Evolutionary conservation across 2,329 filamentous ascomycete species (phyloP).

Genomic region (Keithomyces neogunnii): DNA sequence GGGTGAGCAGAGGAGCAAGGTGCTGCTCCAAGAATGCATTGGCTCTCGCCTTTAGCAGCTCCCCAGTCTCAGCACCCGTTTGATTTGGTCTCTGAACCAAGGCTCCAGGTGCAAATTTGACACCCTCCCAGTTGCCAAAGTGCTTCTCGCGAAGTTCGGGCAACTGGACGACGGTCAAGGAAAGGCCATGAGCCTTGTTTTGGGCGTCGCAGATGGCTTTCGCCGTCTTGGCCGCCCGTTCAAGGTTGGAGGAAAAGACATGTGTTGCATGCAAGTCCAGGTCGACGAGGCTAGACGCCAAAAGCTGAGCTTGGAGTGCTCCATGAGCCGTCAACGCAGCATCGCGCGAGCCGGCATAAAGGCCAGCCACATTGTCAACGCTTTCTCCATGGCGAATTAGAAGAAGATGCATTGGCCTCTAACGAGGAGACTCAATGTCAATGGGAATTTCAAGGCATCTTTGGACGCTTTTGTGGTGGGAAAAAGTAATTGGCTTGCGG

Average conservation of each 20-base stretch:
- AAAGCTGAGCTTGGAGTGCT: conserved; percentile 63
- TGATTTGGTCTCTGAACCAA: conserved; percentile 19
- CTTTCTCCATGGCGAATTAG: conserved; percentile 85
- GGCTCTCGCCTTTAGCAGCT: conserved; percentile 56
- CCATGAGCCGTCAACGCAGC: conserved; percentile 77
- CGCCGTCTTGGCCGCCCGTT: conserved; percentile 65
- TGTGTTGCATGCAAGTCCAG: conserved; percentile 36
- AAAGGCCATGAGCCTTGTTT: conserved; percentile 12
- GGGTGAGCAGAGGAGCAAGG: conserved; percentile 43
- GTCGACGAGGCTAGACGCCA: conserved; percentile 54
- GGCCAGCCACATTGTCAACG: conserved; percentile 74
- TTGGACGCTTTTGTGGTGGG: not conserved
- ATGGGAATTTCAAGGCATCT: not conserved
- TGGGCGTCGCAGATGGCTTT: conserved; percentile 54
- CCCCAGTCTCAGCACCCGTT: conserved; percentile 55
- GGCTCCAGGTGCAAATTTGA: conserved; percentile 36
- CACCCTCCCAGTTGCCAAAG: conserved; percentile 64
- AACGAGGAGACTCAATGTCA: not conserved
- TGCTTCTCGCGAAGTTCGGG: conserved; percentile 60
- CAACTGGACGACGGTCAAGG: conserved; percentile 15
- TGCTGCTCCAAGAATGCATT: conserved; percentile 58
- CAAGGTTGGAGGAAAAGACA: conserved; percentile 71
- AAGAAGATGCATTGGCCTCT: conserved; percentile 41
- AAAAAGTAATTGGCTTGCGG: not conserved
- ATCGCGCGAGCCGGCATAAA: conserved; percentile 74